These are phyloP conservation scores for Cordyceps pruinosa DNA, from an alignment of 2,329 filamentous ascomycete genomes.

Conservation along the genomic window DNA sequence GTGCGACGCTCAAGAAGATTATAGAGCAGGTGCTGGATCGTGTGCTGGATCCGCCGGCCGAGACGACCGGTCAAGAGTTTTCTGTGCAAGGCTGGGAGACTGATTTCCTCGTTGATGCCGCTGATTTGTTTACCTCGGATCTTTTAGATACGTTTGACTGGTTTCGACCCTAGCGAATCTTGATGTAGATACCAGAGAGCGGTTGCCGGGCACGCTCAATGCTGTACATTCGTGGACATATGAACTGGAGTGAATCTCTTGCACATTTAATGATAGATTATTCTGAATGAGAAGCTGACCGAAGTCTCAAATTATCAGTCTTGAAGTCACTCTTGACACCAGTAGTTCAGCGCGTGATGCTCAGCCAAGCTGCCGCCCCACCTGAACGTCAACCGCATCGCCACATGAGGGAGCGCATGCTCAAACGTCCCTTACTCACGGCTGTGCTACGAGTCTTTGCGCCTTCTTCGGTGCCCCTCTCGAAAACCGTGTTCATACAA, in stretches of 20 bases:
- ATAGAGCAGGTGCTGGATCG: conserved; percentile 45
- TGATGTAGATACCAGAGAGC: neutral
- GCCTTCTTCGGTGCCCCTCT: too few relatives aligned
- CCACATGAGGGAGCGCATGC: neutral
- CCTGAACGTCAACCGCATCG: neutral
- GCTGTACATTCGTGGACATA: neutral
- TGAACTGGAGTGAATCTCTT: neutral
- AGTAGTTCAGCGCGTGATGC: neutral
- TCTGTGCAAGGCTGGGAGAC: conserved; percentile 10
- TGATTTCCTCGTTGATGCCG: conserved; percentile 25
- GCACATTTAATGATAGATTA: too few relatives aligned
- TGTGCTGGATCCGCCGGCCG: conserved; percentile 31
- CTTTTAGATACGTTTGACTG: conserved; percentile 44
- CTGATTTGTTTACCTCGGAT: conserved; percentile 38
- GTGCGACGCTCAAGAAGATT: conserved; percentile 34
- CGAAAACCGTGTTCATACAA: neutral
- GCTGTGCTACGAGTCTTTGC: neutral
- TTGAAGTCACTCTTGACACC: neutral
- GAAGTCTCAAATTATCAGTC: too few relatives aligned
- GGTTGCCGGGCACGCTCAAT: too few relatives aligned
- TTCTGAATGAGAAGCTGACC: too few relatives aligned
- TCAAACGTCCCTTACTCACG: neutral
- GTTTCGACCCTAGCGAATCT: conserved; percentile 25
- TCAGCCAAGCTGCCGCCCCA: conserved; percentile 3
- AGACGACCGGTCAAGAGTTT: conserved; percentile 6